Percentiles rank a stretch among this genome's conserved stretches.
phyloP scores from a whole-genome alignment of 345 rosid species.

The Sisymbrium altissimum region DNA sequence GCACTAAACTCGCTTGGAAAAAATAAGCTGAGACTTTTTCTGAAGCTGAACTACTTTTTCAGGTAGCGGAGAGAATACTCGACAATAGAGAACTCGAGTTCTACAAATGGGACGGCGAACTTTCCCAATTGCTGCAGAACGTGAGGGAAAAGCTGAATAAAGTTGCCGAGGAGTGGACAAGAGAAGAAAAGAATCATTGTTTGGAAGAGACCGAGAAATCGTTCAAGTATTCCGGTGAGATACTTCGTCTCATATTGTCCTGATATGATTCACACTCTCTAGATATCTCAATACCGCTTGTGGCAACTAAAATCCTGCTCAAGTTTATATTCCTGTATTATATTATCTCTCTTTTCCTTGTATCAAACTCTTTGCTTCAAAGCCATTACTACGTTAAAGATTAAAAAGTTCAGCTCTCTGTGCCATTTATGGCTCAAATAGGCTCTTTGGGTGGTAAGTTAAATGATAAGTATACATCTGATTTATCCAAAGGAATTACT shows the following conservation, averaged over 20 bases:
- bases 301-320: conserved; percentile 15
- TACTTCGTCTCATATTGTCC: conserved; percentile 78
- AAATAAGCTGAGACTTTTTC: not conserved
- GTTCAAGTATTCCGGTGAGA: conserved; percentile 82
- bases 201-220: conserved; percentile 95
- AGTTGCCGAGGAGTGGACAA: conserved; percentile 81
- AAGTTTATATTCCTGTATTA: conserved; percentile 16
- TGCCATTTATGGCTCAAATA: not conserved
- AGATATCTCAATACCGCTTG: not conserved
- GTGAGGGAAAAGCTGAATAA: conserved; percentile 77
- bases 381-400: not conserved
- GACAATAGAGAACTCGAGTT: conserved; percentile 64
- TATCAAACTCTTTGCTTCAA: conserved; percentile 21
- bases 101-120: conserved; percentile 92
- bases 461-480: not conserved
- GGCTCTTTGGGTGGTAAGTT: not conserved
- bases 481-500: not conserved
- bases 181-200: conserved; percentile 88
- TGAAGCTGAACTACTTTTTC: conserved; percentile 5
- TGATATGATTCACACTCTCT: conserved; percentile 31
- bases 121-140: conserved; percentile 65
- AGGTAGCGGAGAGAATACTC: conserved; percentile 77
- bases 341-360: not conserved
- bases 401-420: not conserved
- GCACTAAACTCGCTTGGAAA: not conserved